Evolutionary conservation across 2,329 filamentous ascomycete genomes (phyloP), one percentile per base, ranked within the genome.

Genomic region (Hypomyces perniciosus): DNA sequence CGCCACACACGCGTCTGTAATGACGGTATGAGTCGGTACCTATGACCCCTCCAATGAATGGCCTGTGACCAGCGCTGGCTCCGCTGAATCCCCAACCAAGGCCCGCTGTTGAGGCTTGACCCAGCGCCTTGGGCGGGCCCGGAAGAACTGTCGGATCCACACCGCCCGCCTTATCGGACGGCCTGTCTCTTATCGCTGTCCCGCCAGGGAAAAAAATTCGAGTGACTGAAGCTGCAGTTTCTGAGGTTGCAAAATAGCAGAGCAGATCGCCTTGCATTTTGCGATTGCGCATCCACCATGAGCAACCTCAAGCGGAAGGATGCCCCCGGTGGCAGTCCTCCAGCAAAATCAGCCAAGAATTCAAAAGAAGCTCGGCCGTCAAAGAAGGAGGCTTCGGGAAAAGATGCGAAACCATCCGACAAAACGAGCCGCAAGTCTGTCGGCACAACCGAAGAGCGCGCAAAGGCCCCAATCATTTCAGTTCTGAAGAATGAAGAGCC

Each of bases 401-500:
- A 66, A 34, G 61, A 65, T 61, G 61, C 61, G 48, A 65, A 65
- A 44, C 52, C 62, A 26, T 42, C 55, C 37, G 46, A 50, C 46
- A 64, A 65, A 56, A 35, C 50, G 46, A 56, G 52, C 46, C 56
- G 72, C 48, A 71, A 70, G 47, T 56, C 70, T 4, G 62, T 64
- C 52, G 54, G 49, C 48, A 38, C 54, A 42, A 57, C 51, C 46
- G 59, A 60, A 46, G 63, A 51, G 63, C 66, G 60, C 53, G 63
- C 47, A 26, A 65, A 67, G 54, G 61, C 59, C 6, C 64, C 68
- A 10, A 57, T 72, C 30, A 65, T 79, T 49, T 75, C 77, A 35
- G 64, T 73, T 8, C 64, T 81, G 46, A 83, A 78, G 66, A 86
- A 93, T 58, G 93, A 97, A 58, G 93, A 96, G 65, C 84, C 85